Evolutionary conservation across 192 early-diverging fungal species (phyloP), one percentile per base, ranked within the genome.

Genomic region (Coemansia biformis): DNA sequence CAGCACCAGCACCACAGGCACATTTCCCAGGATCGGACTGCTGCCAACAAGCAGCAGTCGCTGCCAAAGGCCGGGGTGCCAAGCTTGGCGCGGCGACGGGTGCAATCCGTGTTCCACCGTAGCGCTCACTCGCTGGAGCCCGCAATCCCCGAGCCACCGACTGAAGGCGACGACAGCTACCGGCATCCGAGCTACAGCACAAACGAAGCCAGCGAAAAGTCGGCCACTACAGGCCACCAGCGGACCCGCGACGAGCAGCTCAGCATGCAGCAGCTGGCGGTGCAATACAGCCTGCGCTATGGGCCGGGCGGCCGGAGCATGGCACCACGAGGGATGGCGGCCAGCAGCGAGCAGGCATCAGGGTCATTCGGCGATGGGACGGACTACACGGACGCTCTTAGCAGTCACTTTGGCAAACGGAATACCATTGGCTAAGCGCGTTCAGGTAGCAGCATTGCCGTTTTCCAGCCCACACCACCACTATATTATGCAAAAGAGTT

Each of bases 401-500:
- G 21, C 9, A 33, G 17, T 43, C 13, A 29, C 8, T 33, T 38
- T 33, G 54, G 39, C 46, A 61, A 61, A 19, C 59, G 59, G 24
- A 61, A 61, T 15, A 61, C 59, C 11, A 61, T 61, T 18, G 59
- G 59, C 14, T 61, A 26, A 43, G 29, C 14, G 21, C 7, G 7
- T n/a, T n/a, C n/a, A n/a, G n/a, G n/a, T n/a, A n/a, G n/a, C n/a
- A n/a, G n/a, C n/a, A n/a, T n/a, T n/a, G n/a, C n/a, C n/a, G n/a
- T n/a, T n/a, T n/a, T n/a, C n/a, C n/a, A n/a, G n/a, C n/a, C n/a
- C n/a, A n/a, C n/a, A n/a, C n/a, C n/a, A n/a, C n/a, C n/a, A n/a
- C n/a, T n/a, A n/a, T n/a, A n/a, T 16, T 4, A 7, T n/a, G n/a
- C n/a, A n/a, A n/a, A n/a, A n/a, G n/a, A n/a, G n/a, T n/a, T n/a